Conservation (phyloP, 2,329 filamentous ascomycete genomes). For the Fusarium secorum region DNA sequence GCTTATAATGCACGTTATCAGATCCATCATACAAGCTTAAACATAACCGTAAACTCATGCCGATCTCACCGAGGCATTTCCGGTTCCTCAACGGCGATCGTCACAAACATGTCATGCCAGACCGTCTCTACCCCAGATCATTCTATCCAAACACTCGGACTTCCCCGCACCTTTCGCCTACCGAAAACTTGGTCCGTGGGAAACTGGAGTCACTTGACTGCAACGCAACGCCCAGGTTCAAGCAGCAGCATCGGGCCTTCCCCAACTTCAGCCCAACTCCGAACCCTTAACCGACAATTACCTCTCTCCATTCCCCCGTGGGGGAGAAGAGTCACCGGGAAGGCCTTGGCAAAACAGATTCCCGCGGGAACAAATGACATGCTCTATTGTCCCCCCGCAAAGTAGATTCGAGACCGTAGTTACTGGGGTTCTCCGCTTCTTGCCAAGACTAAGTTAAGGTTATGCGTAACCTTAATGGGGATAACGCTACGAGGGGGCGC, state of each 20-base stretch:
- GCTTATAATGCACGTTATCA: too few relatives aligned
- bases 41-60: not conserved
- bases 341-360: not conserved
- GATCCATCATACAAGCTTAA: not conserved
- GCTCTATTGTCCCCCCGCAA: not conserved
- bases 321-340: not conserved
- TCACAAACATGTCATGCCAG: not conserved
- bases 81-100: not conserved
- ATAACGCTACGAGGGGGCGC: not conserved
- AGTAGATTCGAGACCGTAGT: not conserved
- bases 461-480: not conserved
- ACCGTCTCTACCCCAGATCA: not conserved
- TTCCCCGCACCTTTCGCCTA: not conserved
- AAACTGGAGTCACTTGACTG: not conserved
- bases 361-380: not conserved
- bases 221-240: not conserved
- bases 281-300: not conserved
- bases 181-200: not conserved
- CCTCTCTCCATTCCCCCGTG: not conserved
- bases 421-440: constrained; percentile 1
- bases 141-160: not conserved
- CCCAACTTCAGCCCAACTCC: not conserved
- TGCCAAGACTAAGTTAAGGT: not conserved
- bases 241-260: not conserved
- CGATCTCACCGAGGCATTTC: not conserved